Percentiles rank a stretch among this genome's conserved stretches.
Evolutionary conservation across 768 basidiomycete species (phyloP).

Genomic region (Boletus rubescentipes): DNA sequence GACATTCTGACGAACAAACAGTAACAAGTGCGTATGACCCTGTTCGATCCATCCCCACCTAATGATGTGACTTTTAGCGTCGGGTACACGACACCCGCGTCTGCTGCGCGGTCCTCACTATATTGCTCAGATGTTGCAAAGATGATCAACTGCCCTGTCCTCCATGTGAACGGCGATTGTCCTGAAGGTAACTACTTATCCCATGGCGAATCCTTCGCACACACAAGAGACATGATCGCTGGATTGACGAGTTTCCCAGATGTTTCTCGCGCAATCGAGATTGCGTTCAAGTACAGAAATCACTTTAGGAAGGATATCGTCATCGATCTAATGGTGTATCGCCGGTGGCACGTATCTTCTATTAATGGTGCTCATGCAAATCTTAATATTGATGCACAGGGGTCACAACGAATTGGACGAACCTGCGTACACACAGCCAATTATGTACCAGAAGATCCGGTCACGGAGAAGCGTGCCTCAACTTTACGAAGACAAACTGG

Average conservation of each 20-base stretch:
- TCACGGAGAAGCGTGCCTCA: constrained; percentile 74
- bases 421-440: constrained; percentile 81
- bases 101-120: constrained; percentile 76
- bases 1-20: constrained; percentile 21
- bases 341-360: constrained; percentile 58
- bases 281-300: constrained; percentile 86
- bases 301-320: constrained; percentile 91
- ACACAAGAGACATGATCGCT: neutral
- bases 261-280: constrained; percentile 79
- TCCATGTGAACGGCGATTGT: constrained; percentile 91
- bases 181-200: constrained; percentile 59
- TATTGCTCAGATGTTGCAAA: constrained; percentile 90
- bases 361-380: neutral
- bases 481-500: constrained; percentile 76
- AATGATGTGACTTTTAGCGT: constrained; percentile 51
- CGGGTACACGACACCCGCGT: constrained; percentile 89
- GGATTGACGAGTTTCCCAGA: constrained; percentile 37
- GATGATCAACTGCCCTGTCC: constrained; percentile 84
- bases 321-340: constrained; percentile 85
- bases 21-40: constrained; percentile 52
- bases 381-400: constrained; percentile 37
- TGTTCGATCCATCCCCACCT: neutral
- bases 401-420: constrained; percentile 90
- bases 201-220: neutral
- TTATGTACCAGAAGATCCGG: constrained; percentile 89